Evolutionary conservation across 768 basidiomycete genomes (phyloP).

Genomic region (Fomitopsis serialis): DNA sequence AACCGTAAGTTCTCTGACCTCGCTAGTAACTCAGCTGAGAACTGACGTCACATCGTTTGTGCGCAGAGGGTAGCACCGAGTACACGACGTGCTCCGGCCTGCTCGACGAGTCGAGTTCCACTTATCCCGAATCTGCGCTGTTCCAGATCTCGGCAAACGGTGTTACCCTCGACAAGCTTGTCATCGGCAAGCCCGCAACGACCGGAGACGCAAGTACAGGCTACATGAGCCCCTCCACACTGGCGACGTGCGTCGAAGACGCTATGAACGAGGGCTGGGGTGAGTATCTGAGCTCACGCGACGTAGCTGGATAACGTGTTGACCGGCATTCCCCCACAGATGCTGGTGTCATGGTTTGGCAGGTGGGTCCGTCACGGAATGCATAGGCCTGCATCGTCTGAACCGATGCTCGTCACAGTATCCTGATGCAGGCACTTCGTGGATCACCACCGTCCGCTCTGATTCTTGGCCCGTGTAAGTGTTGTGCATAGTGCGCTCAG

Average conservation of each 20-base stretch:
- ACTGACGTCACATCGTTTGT: not conserved
- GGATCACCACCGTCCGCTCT: constrained; percentile 34
- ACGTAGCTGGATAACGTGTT: constrained; percentile 1
- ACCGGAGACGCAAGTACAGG: constrained; percentile 40
- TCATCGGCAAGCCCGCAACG: constrained; percentile 51
- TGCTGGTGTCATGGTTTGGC: constrained; percentile 36
- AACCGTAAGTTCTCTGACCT: not conserved
- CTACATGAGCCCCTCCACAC: constrained; percentile 51
- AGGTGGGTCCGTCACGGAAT: constrained; percentile 18
- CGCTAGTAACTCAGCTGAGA: too few species aligned
- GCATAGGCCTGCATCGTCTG: not conserved
- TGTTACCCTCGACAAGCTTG: constrained; percentile 42
- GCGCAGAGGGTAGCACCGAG: constrained; percentile 52
- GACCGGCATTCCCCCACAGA: constrained; percentile 17
- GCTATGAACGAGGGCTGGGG: constrained; percentile 64
- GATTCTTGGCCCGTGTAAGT: constrained; percentile 31
- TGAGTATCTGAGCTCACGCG: constrained; percentile 36
- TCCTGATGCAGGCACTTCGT: constrained; percentile 31
- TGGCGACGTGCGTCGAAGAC: constrained; percentile 54
- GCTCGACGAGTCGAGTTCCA: constrained; percentile 48
- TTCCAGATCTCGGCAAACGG: constrained; percentile 47
- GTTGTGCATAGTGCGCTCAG: too few species aligned
- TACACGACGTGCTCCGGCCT: constrained; percentile 62
- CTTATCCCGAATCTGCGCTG: constrained; percentile 57
- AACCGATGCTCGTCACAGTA: constrained; percentile 28